phyloP scores from a whole-genome alignment of 306 rosid genomes.

The Quercus mongolica region DNA sequence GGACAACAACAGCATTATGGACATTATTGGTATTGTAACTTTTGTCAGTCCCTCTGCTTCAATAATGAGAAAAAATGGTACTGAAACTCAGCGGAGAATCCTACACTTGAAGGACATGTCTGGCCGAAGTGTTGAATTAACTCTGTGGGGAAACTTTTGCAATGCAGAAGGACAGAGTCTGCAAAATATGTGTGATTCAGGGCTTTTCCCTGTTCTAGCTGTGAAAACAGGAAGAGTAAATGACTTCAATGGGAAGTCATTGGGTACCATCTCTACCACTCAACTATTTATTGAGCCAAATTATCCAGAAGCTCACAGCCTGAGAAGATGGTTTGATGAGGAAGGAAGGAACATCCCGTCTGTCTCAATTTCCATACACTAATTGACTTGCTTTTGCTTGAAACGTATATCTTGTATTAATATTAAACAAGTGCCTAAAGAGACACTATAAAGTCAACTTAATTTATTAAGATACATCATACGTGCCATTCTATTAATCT shows the following conservation, averaged over 20 bases:
- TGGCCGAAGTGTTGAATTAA: slow-evolving; percentile 69
- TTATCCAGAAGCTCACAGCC: slow-evolving; percentile 44
- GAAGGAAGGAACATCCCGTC: slow-evolving; percentile 67
- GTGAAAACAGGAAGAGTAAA: slow-evolving; percentile 73
- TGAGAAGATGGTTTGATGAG: slow-evolving; percentile 69
- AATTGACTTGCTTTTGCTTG: background rate
- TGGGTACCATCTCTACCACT: slow-evolving; percentile 65
- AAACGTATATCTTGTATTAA: background rate
- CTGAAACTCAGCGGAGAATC: slow-evolving; percentile 75
- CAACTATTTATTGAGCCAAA: slow-evolving; percentile 78
- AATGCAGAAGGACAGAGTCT: slow-evolving; percentile 69
- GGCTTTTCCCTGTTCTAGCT: slow-evolving; percentile 69
- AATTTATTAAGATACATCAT: background rate
- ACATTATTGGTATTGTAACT: slow-evolving; percentile 75
- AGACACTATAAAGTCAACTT: background rate
- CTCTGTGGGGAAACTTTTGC: slow-evolving; percentile 82
- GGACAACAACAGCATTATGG: slow-evolving; percentile 59
- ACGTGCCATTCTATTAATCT: too few relatives aligned
- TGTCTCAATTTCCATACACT: slow-evolving; percentile 51
- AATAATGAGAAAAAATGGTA: slow-evolving; percentile 78
- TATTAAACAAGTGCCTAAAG: background rate
- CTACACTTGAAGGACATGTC: slow-evolving; percentile 87
- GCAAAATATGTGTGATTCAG: slow-evolving; percentile 75
- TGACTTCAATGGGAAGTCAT: slow-evolving; percentile 78
- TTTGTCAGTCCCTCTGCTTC: slow-evolving; percentile 64